phyloP scores from a whole-genome alignment of 257 asterid genomes.

The Asclepias syriaca region DNA sequence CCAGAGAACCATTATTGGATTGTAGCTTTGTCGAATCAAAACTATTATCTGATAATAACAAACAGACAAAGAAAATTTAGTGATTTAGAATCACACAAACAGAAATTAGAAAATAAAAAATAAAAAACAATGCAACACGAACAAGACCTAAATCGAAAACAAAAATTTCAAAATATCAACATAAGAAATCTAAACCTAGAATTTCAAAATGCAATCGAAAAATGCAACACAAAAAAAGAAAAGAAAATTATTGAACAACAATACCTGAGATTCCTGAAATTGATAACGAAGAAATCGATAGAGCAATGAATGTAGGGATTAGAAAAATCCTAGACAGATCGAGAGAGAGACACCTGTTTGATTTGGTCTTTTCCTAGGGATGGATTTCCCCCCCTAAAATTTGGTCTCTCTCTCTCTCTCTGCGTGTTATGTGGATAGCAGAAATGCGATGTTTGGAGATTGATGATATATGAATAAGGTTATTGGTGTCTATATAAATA shows the following conservation, averaged over 20 bases:
- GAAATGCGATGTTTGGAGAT: too few relatives aligned
- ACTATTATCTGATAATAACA: neutral
- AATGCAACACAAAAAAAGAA: neutral
- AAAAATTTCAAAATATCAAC: too few relatives aligned
- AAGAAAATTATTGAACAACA: neutral
- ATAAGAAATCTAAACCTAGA: neutral
- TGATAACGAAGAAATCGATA: neutral
- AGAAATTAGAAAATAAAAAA: neutral
- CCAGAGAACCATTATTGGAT: conserved; percentile 65
- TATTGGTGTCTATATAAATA: too few relatives aligned
- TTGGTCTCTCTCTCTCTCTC: neutral
- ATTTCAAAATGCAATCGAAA: neutral
- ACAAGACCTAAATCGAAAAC: neutral
- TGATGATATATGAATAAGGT: too few relatives aligned
- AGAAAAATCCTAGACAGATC: neutral
- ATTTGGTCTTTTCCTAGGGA: neutral
- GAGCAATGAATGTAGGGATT: neutral
- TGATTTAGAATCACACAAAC: neutral
- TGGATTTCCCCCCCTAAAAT: neutral
- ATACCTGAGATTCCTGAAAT: neutral
- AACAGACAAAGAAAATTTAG: neutral
- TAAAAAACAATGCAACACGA: neutral
- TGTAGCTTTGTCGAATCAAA: conserved; percentile 9
- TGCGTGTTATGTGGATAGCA: neutral
- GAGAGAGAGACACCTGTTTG: neutral